Conservation (phyloP, 441 rosid species). For the Raphanus hybrid region DNA sequence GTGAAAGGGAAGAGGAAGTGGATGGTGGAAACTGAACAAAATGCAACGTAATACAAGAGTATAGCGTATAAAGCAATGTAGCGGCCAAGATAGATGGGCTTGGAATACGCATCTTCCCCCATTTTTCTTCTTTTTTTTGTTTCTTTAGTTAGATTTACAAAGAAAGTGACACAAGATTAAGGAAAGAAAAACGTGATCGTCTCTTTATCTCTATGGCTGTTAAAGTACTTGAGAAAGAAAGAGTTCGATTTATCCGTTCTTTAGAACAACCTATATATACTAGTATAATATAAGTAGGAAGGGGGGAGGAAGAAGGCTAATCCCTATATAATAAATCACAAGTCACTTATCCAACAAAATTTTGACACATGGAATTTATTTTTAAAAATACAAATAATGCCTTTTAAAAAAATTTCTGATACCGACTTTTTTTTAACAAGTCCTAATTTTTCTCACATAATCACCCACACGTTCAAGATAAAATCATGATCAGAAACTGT, state of each 20-base stretch:
- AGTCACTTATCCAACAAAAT: too few species aligned
- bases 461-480: too few species aligned
- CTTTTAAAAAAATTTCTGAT: too few species aligned
- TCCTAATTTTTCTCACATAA: too few species aligned
- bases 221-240: neutral
- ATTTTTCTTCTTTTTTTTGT: neutral
- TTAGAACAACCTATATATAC: neutral
- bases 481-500: too few species aligned
- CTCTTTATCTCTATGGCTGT: neutral
- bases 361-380: too few species aligned
- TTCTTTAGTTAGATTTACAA: neutral
- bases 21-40: constrained; percentile 2
- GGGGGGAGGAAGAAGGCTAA: neutral
- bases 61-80: constrained; percentile 1
- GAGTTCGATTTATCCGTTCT: neutral
- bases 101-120: neutral
- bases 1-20: neutral
- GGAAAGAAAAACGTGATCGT: neutral
- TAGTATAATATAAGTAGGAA: neutral
- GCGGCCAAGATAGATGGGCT: neutral
- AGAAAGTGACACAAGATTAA: neutral
- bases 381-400: too few species aligned
- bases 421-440: too few species aligned
- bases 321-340: too few species aligned
- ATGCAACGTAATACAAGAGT: neutral